These are phyloP conservation scores for Diplodia mutila DNA, from an alignment of 2,329 filamentous ascomycete species.

Conservation along the genomic window DNA sequence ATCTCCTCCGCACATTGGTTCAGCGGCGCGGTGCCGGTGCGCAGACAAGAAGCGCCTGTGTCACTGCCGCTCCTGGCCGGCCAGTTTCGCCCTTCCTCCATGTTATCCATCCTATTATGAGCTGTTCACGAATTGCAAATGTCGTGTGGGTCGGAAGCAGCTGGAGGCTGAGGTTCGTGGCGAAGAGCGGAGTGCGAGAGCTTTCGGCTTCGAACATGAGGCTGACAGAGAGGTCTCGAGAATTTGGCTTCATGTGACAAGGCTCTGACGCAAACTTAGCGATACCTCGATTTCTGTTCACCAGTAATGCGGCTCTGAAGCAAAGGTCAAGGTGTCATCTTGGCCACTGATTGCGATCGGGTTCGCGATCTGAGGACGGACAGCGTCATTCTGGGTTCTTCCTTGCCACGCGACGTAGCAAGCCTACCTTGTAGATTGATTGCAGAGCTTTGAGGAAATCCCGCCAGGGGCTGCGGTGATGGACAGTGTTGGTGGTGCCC, in stretches of 20 bases:
- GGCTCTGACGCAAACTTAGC: fast-evolving
- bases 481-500: background rate
- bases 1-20: no score
- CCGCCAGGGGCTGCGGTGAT: background rate
- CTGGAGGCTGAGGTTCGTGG: background rate
- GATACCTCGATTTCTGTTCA: background rate
- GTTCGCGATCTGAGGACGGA: background rate
- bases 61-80: background rate
- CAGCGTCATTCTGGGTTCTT: background rate
- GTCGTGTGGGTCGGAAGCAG: background rate
- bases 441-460: fast-evolving
- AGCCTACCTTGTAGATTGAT: background rate
- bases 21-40: no score
- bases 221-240: background rate
- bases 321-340: background rate
- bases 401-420: background rate
- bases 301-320: background rate
- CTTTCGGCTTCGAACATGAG: background rate
- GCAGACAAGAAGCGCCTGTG: no score
- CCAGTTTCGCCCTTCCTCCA: background rate
- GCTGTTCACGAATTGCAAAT: fast-evolving
- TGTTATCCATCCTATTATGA: background rate
- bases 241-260: background rate
- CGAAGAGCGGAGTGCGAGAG: background rate
- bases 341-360: background rate